Base-by-base conservation (phyloP, 2,329 filamentous ascomycete species). In the Boeremia lycopersici region DNA sequence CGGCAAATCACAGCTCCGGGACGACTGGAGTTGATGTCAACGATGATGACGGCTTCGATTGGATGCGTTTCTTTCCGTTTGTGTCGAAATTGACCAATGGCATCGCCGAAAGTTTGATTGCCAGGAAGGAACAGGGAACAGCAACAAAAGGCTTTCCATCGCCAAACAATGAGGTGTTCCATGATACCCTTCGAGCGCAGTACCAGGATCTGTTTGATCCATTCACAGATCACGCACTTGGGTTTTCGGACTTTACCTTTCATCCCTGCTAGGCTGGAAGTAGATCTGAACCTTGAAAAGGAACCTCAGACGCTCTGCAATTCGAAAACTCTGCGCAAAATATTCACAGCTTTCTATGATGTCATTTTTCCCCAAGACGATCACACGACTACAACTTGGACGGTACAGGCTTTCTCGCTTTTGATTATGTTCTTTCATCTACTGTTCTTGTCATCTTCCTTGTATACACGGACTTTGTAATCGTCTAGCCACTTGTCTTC, bases 401-500 rank as follows among this genome's bases (percentile, higher is more conserved):
- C 17, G 30, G 28, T 6, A n/a, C 25, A 5, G 23, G 25, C 15
- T 13, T 23, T 23, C 38, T 42, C 6, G 28, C 36, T 39, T 33
- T 36, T 1, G 38, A 19, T 23, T 46, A 28, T 40, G n/a, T 28
- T 7, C 25, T 29, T 40, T 52, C 34, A 52, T 26, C 40, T 46
- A 15, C 29, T 29, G 12, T 26, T 46, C 23, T 45, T 52, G 1
- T 52, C 48, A 2, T 46, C 48, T 49, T 74, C 48, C 49, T 74
- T 75, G 48, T 72, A 73, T 3, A 73, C 57, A 43, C 72, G 65
- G 19, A 74, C 72, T 61, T 72, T 70, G 54, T 70, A 74, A 41
- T 71, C 69, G 47, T 76, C 73, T 13, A 64, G 57, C 76, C 76
- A 78, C 51, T 72, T 69, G 43, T 79, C 76, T 48, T 78, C 74